A percentile compares a stretch with the other conserved stretches of the same genome.
Evolutionary conservation across 2,329 filamentous ascomycete genomes (phyloP).

Genomic region (Macroventuria anomochaeta): DNA sequence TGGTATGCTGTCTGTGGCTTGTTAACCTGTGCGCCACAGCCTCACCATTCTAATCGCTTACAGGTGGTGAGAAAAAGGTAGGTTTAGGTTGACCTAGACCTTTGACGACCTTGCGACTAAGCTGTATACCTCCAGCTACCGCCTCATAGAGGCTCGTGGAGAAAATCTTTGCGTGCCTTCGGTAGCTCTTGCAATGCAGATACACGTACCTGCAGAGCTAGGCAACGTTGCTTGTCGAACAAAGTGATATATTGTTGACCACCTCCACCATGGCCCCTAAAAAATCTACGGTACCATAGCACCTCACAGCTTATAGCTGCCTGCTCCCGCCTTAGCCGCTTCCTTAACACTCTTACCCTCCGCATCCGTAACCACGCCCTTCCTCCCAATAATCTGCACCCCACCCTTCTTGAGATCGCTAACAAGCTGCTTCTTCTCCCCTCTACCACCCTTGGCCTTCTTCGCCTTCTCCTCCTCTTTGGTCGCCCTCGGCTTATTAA

Average conservation of each 20-base stretch:
- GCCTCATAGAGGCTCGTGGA: no score
- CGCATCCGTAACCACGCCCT: slow-evolving; percentile 83
- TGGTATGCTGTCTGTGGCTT: no score
- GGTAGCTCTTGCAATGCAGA: no score
- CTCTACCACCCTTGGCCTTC: slow-evolving; percentile 58
- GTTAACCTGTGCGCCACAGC: no score
- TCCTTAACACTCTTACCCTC: slow-evolving; percentile 74
- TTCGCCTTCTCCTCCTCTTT: slow-evolving; percentile 46
- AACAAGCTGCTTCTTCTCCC: slow-evolving; percentile 63
- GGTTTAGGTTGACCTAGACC: no score
- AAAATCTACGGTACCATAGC: background rate
- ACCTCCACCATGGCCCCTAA: background rate
- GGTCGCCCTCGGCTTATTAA: slow-evolving; percentile 53
- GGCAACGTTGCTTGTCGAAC: no score
- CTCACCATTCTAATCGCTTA: no score
- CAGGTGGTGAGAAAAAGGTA: no score
- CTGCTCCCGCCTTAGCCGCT: slow-evolving; percentile 34
- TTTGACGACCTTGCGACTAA: no score
- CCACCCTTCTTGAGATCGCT: slow-evolving; percentile 80
- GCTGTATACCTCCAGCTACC: no score
- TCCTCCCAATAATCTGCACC: slow-evolving; percentile 90
- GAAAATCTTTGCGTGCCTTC: no score
- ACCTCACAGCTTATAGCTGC: slow-evolving; percentile 43
- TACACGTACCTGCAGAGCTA: no score
- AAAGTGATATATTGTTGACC: slow-evolving; percentile 1